phyloP scores from a whole-genome alignment of 106 monocot genomes.

The Dactylorhiza incarnata region DNA sequence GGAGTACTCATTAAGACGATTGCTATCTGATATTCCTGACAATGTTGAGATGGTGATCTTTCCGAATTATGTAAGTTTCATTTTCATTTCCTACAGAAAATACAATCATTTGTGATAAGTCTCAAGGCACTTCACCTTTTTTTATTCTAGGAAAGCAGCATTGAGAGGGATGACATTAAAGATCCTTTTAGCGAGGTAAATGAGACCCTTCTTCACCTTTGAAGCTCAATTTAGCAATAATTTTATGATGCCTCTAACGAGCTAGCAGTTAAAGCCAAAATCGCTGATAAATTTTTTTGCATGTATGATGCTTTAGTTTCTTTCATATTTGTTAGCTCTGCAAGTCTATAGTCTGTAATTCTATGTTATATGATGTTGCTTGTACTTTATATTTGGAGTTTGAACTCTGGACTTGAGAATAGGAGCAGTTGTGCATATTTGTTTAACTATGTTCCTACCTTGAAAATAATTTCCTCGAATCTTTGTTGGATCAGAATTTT shows the following conservation, averaged over 20 bases:
- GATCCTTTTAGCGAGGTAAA: slow-evolving; percentile 95
- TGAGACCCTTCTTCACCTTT: background rate
- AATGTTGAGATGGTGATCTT: slow-evolving; percentile 98
- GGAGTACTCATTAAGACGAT: slow-evolving; percentile 74
- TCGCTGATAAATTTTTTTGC: background rate
- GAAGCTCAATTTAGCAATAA: background rate
- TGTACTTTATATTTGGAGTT: background rate
- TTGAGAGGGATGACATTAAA: slow-evolving; percentile 86
- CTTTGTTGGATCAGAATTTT: background rate
- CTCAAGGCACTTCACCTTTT: slow-evolving; percentile 7
- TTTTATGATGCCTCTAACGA: background rate
- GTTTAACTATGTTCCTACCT: background rate
- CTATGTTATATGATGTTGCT: background rate
- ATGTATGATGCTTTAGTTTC: background rate
- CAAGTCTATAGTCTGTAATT: background rate
- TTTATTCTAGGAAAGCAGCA: slow-evolving; percentile 80
- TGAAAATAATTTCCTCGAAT: background rate
- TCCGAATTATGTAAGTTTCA: slow-evolving; percentile 88
- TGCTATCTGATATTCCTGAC: slow-evolving; percentile 64
- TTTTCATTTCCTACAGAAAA: background rate
- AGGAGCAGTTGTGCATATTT: background rate
- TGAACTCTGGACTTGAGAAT: background rate
- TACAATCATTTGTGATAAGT: background rate
- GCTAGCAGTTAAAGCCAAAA: background rate
- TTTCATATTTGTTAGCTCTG: background rate